Evolutionary conservation across 495 filamentous ascomycete species (phyloP), one percentile per base, ranked within the genome.

Genomic region (Penicillium samsonianum): DNA sequence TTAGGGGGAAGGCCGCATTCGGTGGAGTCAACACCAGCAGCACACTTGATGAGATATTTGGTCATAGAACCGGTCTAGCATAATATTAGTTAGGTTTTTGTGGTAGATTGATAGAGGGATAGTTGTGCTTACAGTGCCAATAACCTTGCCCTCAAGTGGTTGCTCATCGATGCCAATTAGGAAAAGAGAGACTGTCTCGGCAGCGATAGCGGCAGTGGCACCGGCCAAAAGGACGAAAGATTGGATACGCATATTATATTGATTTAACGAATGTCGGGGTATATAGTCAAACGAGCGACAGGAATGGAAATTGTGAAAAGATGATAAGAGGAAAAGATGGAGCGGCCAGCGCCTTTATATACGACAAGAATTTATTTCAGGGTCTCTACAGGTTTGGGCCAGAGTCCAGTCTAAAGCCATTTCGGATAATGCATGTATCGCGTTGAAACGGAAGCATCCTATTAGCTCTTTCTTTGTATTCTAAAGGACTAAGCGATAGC

Each of bases 111-210:
- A 30, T 30, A 0, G 22, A n/a, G 3, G 11, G 7, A 38, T n/a
- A 0, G 35, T 49, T 38, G 10, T 5, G 12, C 57, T 9, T 59
- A 63, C 60, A 9, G 50, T 43, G 35, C 60, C 60, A 10, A 63
- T 17, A 9, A 63, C 31, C 31, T 52, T 63, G 22, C 26, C 60
- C 0, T 51, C 47, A 26, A 59, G 12, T 2, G 48, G 11, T 14
- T 55, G 60, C 9, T 3, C 12, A 20, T 59, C 60, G 30, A 59
- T 56, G 20, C 60, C 60, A 3, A 47, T 51, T 9, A 63, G 46
- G 56, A 59, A 59, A 30, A 63, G 51, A 23, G 56, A 48, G 52
- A 63, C 60, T 11, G 56, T 59, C 22, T 59, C 52, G 42, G 60
- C 56, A 19, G 35, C 57, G n/a, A 44, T 47, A n/a, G 53, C 51